Percentiles rank a stretch among this genome's conserved stretches.
Conservation (phyloP, 1,284 basidiomycete genomes). For the Volvariella volvacea region DNA sequence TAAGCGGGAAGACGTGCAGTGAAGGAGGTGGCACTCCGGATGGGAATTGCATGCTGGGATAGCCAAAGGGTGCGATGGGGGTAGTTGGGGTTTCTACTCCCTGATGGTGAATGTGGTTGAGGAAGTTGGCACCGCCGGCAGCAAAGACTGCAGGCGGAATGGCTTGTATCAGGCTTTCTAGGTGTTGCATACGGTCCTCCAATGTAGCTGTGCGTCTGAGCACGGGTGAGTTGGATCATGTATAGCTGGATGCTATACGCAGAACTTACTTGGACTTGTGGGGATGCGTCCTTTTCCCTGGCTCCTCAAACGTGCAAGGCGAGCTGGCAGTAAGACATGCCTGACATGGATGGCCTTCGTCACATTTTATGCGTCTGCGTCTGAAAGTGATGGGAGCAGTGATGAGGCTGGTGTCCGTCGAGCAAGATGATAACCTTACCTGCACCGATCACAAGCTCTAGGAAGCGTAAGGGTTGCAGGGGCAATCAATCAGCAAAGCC, state of each 20-base stretch:
- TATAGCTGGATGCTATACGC: slow-evolving; percentile 1
- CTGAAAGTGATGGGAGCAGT: slow-evolving; percentile 26
- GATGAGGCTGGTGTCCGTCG: neutral
- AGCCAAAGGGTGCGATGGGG: slow-evolving; percentile 47
- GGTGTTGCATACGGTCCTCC: slow-evolving; percentile 79
- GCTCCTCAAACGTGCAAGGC: slow-evolving; percentile 77
- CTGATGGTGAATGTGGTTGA: slow-evolving; percentile 24
- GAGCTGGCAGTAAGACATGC: slow-evolving; percentile 73
- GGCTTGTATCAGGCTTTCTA: slow-evolving; percentile 74
- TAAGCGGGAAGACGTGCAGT: slow-evolving; percentile 65
- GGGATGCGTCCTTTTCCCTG: slow-evolving; percentile 73
- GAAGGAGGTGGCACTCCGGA: slow-evolving; percentile 72
- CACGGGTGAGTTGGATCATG: slow-evolving; percentile 1
- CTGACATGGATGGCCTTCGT: slow-evolving; percentile 80
- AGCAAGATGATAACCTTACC: slow-evolving; percentile 42
- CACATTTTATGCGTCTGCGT: slow-evolving; percentile 74
- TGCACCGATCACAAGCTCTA: slow-evolving; percentile 81
- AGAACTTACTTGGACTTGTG: slow-evolving; percentile 72
- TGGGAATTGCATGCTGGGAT: slow-evolving; percentile 43
- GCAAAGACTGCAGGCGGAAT: slow-evolving; percentile 75
- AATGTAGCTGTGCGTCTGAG: slow-evolving; percentile 66
- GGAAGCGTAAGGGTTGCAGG: slow-evolving; percentile 10
- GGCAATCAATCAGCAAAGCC: neutral
- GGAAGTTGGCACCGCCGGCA: slow-evolving; percentile 36
- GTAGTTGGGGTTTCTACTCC: slow-evolving; percentile 23